A percentile compares a stretch with the other conserved stretches of the same genome.
Evolutionary conservation across 306 rosid genomes (phyloP).

Genomic region (Clitoria ternatea): DNA sequence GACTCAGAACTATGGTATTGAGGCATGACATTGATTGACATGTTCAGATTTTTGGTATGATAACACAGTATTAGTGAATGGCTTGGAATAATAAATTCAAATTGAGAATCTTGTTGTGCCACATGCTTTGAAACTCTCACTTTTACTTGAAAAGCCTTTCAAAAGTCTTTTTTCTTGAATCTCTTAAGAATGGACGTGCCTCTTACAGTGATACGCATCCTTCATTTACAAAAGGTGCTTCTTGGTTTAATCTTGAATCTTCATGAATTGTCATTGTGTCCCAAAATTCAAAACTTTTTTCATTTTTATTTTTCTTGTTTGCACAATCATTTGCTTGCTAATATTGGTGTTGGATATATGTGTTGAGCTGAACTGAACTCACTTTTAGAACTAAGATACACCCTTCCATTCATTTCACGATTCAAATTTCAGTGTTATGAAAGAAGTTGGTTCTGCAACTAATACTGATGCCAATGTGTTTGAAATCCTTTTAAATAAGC

Average conservation of each 20-base stretch:
- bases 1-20: conserved; percentile 5
- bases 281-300: background rate
- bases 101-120: background rate
- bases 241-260: background rate
- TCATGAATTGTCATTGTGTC: background rate
- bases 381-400: background rate
- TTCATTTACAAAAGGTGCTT: background rate
- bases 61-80: conserved; percentile 14
- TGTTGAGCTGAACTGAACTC: background rate
- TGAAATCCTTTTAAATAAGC: too few species aligned
- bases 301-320: background rate
- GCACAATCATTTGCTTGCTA: background rate
- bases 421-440: background rate
- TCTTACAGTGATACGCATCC: background rate
- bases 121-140: background rate
- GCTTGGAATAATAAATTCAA: background rate
- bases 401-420: background rate
- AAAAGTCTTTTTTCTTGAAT: conserved; percentile 10
- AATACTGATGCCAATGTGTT: background rate
- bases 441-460: background rate
- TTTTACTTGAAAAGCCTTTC: conserved; percentile 6
- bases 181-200: background rate
- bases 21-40: background rate
- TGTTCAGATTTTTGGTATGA: background rate
- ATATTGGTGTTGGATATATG: background rate